Evolutionary conservation across 345 rosid species (phyloP), one percentile per base, ranked within the genome.

Genomic region (Moricandia arvensis): DNA sequence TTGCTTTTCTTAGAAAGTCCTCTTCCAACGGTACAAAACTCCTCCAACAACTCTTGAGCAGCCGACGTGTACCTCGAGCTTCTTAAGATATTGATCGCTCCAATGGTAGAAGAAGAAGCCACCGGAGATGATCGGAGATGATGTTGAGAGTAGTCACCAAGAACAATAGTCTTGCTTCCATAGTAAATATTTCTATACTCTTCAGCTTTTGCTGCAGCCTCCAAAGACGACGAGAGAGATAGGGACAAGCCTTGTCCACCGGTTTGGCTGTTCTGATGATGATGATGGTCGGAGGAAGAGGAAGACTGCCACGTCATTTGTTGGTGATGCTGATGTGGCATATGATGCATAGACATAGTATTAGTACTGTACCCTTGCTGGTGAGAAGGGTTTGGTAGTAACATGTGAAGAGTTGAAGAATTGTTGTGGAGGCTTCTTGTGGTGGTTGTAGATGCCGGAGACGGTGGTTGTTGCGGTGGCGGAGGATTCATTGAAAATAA

Each of bases 11-110:
- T 90, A 80, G 85, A 87, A 59, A 79, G 84, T 4, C 96, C 96
- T 75, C 90, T 88, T 31, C 99, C 97, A 33, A 95, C 97, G 38
- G 93, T 95, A 57, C 99, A 95, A 75, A 92, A 90, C 70, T 95
- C 99, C 72, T 91, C 97, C 69, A 95, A 71, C 86, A 95, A 80
- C 71, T 95, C 97, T 72, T 89, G 96, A 4, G 93, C 96, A 0
- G 97, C 83, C 74, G 79, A 90, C 0, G 86, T 86, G 68, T 89
- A 92, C 84, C 86, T 89, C 2, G 99, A 95, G 74, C 73, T 86
- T 71, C 99, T 88, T 51, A 92, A 79, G 53, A 87, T 84, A 71
- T 88, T 90, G 54, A 89, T 82, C 8, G 79, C 83, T 68, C 88
- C 89, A 7, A 84, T 59, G n/a, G 93, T 85, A 45, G 96, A 80